These are phyloP conservation scores for Dioszegia hungarica DNA, from an alignment of 768 basidiomycete genomes.

Conservation along the genomic window DNA sequence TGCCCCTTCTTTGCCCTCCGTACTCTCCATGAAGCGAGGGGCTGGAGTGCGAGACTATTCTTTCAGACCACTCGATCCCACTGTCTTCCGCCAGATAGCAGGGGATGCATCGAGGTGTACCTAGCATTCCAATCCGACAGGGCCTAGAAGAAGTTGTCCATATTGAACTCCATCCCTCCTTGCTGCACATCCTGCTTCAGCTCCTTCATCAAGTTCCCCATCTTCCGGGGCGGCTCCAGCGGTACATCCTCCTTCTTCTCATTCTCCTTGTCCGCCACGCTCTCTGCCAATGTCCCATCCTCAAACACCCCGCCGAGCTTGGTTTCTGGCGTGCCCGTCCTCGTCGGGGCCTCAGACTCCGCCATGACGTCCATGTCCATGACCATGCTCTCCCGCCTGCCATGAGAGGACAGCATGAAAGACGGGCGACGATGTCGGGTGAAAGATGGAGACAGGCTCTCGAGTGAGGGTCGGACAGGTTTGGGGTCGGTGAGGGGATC, in stretches of 20 bases:
- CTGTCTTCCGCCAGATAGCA: too few species aligned
- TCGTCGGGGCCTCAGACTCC: conserved; percentile 19
- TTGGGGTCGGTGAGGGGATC: conserved; percentile 66
- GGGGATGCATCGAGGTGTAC: too few species aligned
- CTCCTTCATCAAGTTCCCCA: conserved; percentile 83
- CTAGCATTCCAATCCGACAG: too few species aligned
- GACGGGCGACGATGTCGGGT: conserved; percentile 25
- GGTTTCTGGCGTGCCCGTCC: conserved; percentile 7
- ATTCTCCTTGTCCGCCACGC: neutral
- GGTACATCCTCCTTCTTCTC: conserved; percentile 6
- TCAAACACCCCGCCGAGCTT: neutral
- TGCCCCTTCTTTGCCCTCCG: too few species aligned
- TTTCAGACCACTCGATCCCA: too few species aligned
- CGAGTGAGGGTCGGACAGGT: conserved; percentile 62
- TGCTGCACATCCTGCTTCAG: conserved; percentile 71
- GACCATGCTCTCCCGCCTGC: conserved; percentile 65
- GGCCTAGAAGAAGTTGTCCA: conserved; percentile 31
- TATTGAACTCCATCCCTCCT: conserved; percentile 46
- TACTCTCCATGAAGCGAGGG: too few species aligned
- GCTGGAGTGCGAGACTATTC: too few species aligned
- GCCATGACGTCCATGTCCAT: conserved; percentile 83
- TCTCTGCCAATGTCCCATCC: neutral
- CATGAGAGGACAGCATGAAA: conserved; percentile 50
- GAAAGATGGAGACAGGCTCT: conserved; percentile 1
- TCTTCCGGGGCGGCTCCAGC: conserved; percentile 51